Base-by-base conservation (phyloP, 176 grass and related monocot genomes). In the Rhynchospora tenuis region DNA sequence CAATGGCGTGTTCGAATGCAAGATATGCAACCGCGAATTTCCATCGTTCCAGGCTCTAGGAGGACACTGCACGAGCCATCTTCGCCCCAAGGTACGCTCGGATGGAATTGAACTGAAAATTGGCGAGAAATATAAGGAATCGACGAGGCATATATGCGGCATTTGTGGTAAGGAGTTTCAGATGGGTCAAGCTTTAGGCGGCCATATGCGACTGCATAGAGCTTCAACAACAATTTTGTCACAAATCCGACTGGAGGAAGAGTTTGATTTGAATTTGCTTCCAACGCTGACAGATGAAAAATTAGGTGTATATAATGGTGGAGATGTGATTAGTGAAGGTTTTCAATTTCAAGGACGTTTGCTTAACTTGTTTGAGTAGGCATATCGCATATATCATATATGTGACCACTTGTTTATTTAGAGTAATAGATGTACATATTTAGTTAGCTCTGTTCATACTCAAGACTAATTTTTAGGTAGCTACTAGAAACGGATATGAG, bases 31-130 rank as follows among this genome's bases (percentile, higher is more conserved):
- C 45, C 87, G 88, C 33, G 71, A 61, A 75, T 92, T 94, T 84
- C 59, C 86, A 19, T 94, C 94, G 47, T 97, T 94, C 85, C 92
- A 94, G 81, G 94, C 94, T 57, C 59, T 97, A 51, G 94, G 94
- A 10, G 94, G 92, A 1, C 94, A 97, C 85, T 85, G 92, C 13
- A 90, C 92, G 26, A 92, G 94, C 73, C 94, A 94, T 80, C 87
- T 79, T 70, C 84, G 88, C 8, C 83, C 84, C 15, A 78, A 64
- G 73, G 38, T 81, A 17, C 45, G 3, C 22, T 73, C 4, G 2
- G 56, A 28, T 33, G 73, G 71, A 19, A 45, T 63, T 43, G 66
- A 16, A 63, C 28, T 74, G 19, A 43, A 66, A 23, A 56, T 10
- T 15, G 76, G 42, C 22, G 77, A 84, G 33, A 72, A 54, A 44